A percentile compares a stretch with the other conserved stretches of the same genome.
Evolutionary conservation across 1,284 basidiomycete genomes (phyloP).

Genomic region (Marasmius fiardii): DNA sequence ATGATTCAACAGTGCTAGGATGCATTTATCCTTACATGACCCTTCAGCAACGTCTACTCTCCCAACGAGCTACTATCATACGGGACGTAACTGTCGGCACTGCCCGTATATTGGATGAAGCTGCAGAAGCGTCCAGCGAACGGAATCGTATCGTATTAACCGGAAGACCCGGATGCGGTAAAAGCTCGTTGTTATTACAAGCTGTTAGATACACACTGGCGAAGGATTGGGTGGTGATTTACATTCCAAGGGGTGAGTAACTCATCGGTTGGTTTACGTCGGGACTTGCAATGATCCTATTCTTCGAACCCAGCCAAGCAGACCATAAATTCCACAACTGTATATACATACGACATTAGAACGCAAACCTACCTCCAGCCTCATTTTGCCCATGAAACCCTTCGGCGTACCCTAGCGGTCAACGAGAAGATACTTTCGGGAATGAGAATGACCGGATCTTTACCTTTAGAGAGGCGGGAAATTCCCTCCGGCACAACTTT

Average conservation of each 20-base stretch:
- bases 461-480: slow-evolving; percentile 44
- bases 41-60: slow-evolving; percentile 60
- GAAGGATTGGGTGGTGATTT: slow-evolving; percentile 82
- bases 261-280: not conserved
- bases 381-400: slow-evolving; percentile 52
- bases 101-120: slow-evolving; percentile 46
- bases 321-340: slow-evolving; percentile 71
- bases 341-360: slow-evolving; percentile 72
- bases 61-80: slow-evolving; percentile 63
- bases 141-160: slow-evolving; percentile 59
- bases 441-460: slow-evolving; percentile 36
- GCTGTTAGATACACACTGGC: slow-evolving; percentile 70
- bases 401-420: slow-evolving; percentile 55
- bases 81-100: slow-evolving; percentile 58
- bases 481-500: slow-evolving; percentile 51
- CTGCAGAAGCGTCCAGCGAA: slow-evolving; percentile 37
- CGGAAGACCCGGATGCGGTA: slow-evolving; percentile 82
- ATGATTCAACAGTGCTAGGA: not conserved
- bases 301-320: slow-evolving; percentile 56
- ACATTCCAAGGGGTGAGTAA: slow-evolving; percentile 74
- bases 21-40: not conserved
- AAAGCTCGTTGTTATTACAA: slow-evolving; percentile 82
- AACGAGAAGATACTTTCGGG: slow-evolving; percentile 43
- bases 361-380: slow-evolving; percentile 83
- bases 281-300: not conserved